These are phyloP conservation scores for Pseudogymnoascus sp. DNA, from an alignment of 2,329 filamentous ascomycete genomes.

Conservation along the genomic window DNA sequence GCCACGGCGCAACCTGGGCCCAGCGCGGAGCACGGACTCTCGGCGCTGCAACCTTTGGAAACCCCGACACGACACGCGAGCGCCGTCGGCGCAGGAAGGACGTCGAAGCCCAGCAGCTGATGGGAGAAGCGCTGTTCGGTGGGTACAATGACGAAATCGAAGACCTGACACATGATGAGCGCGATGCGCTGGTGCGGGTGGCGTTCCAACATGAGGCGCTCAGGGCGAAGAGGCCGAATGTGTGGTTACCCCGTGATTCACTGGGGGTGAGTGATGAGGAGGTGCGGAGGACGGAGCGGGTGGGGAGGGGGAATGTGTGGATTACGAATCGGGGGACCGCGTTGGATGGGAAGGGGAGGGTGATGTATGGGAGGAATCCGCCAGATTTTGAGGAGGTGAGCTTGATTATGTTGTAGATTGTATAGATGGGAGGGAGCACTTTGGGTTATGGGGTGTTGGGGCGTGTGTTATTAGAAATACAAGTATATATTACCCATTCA, in stretches of 20 bases:
- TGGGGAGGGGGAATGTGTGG: conserved; percentile 52
- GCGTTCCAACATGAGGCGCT: conserved; percentile 86
- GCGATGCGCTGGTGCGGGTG: conserved; percentile 72
- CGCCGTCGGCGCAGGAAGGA: conserved; percentile 36
- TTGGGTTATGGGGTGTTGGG: background rate
- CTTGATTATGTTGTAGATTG: conserved; percentile 62
- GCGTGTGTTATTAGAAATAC: background rate
- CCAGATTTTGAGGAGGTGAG: conserved; percentile 87
- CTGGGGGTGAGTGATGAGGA: conserved; percentile 86
- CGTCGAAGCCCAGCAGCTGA: conserved; percentile 61
- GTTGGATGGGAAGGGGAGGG: conserved; percentile 71
- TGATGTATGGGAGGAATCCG: conserved; percentile 76
- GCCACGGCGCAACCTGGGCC: background rate
- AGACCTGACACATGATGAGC: conserved; percentile 82
- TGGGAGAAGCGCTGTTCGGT: conserved; percentile 72
- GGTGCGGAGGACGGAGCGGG: conserved; percentile 64
- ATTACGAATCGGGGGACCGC: conserved; percentile 88
- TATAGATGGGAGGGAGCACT: background rate
- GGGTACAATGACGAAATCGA: conserved; percentile 72
- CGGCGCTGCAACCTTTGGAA: background rate
- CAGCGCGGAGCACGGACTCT: conserved; percentile 16
- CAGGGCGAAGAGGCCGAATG: conserved; percentile 70
- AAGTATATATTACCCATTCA: background rate
- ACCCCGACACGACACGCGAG: background rate
- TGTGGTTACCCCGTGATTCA: conserved; percentile 88